phyloP scores from a whole-genome alignment of 2,329 filamentous ascomycete species.

The Colletotrichum sp. region DNA sequence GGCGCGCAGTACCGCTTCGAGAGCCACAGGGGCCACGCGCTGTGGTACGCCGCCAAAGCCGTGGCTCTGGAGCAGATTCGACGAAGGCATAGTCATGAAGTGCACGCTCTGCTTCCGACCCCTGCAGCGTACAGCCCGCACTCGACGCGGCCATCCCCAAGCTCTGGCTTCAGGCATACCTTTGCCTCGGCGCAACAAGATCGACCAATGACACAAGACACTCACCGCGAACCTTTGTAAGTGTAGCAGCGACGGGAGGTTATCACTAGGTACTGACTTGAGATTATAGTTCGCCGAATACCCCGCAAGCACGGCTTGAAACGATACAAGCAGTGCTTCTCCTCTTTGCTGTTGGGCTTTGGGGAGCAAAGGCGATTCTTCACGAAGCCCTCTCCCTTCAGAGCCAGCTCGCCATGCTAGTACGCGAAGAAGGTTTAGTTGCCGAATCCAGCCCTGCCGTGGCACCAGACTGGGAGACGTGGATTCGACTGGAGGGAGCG shows the following conservation, averaged over 20 bases:
- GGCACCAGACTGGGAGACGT: constrained; percentile 61
- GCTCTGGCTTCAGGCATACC: constrained; percentile 61
- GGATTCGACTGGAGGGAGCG: constrained; percentile 61
- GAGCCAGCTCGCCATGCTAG: constrained; percentile 61
- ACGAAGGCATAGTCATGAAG: constrained; percentile 60
- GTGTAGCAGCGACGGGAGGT: constrained; percentile 26
- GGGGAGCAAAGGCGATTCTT: constrained; percentile 65
- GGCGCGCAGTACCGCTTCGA: constrained; percentile 72
- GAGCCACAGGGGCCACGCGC: constrained; percentile 60
- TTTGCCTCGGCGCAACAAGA: constrained; percentile 65
- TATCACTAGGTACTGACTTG: not conserved
- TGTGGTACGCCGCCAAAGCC: constrained; percentile 67
- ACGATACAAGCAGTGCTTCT: constrained; percentile 69
- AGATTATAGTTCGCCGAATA: constrained; percentile 57
- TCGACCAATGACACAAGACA: constrained; percentile 61
- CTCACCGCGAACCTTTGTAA: constrained; percentile 65
- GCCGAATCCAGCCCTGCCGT: constrained; percentile 52
- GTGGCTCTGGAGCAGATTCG: constrained; percentile 65
- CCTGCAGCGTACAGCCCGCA: constrained; percentile 65
- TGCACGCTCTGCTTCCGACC: constrained; percentile 61
- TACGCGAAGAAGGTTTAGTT: constrained; percentile 62
- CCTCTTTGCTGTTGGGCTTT: constrained; percentile 64
- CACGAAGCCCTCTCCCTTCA: constrained; percentile 65
- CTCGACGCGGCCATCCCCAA: constrained; percentile 64
- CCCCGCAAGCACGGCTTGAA: constrained; percentile 63